phyloP scores from a whole-genome alignment of 2,329 filamentous ascomycete genomes.

The Cryphonectria naterciae region DNA sequence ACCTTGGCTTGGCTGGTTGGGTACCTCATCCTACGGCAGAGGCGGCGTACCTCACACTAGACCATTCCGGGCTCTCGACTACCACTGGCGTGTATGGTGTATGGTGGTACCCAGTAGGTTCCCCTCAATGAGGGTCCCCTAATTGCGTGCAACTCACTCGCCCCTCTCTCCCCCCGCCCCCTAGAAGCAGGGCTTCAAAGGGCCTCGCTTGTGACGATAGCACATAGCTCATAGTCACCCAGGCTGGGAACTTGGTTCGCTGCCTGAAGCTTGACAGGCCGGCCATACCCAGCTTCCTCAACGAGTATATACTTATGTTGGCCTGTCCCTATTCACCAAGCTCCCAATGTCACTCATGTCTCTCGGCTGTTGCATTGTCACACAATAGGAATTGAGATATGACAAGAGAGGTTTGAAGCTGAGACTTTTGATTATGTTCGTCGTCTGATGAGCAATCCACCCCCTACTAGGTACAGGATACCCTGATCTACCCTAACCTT shows the following conservation, averaged over 20 bases:
- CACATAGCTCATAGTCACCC: not conserved
- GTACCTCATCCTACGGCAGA: not conserved
- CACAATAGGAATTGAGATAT: conserved; percentile 15
- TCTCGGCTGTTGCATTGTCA: conserved; percentile 19
- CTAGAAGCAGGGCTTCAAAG: not conserved
- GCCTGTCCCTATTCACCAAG: conserved; percentile 5
- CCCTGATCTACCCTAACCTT: not conserved
- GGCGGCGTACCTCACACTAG: conserved; percentile 13
- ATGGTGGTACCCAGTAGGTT: conserved; percentile 1
- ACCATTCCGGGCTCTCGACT: conserved; percentile 1
- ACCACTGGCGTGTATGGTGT: conserved; percentile 2
- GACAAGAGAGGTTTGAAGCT: conserved; percentile 12
- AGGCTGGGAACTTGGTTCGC: not conserved
- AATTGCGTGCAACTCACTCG: not conserved
- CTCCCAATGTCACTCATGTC: conserved; percentile 17
- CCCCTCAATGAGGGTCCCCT: not conserved
- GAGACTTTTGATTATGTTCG: conserved; percentile 8
- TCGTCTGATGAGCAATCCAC: not conserved
- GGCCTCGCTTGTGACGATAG: not conserved
- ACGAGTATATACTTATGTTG: not conserved
- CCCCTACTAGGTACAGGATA: not conserved
- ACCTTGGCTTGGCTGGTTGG: conserved; percentile 6
- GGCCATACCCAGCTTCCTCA: conserved; percentile 1
- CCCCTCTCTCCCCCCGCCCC: no score
- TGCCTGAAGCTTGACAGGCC: not conserved